Evolutionary conservation across 2,329 filamentous ascomycete species (phyloP), one percentile per base, ranked within the genome.

Genomic region (Blumeriella jaapii): DNA sequence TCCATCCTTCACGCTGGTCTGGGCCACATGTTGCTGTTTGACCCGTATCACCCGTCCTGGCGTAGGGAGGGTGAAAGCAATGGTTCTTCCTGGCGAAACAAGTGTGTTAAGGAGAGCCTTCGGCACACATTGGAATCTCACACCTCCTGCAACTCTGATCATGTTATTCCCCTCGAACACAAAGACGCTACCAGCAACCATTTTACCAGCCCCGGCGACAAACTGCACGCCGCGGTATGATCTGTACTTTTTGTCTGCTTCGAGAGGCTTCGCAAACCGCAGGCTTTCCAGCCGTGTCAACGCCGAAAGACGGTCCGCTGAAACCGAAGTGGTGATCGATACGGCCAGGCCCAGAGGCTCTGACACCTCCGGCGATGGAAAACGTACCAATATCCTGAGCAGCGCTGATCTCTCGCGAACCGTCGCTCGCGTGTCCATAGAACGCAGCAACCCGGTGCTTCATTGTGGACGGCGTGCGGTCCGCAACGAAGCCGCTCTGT

Each of bases 401-500:
- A n/a, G 31, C 24, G 29, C 45, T 45, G 3, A 46, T 29, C 24
- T 51, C 47, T 15, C 38, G 35, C 18, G 34, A 51, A 24, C 49
- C 48, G 23, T 49, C 42, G 31, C 34, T 36, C 14, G 39, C 36
- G 16, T 40, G 33, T 10, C 48, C 48, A 28, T 45, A 45, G 29
- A 44, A 49, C 6, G 40, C 43, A 8, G 46, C 44, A 28, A 51
- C 36, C 15, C 43, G 41, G 17, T 45, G 18, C 7, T 82, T 76
- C 6, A 40, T 33, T 2, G 47, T 45, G 8, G 47, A 30, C 15
- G 32, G 27, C 26, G 45, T 48, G 24, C 38, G 23, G 28, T 48
- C 39, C 14, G 39, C 25, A 8, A 83, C 78, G 49, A 82, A 80
- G 2, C 82, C 82, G 18, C 77, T 77, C 71, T 80, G 81, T 55